These are phyloP conservation scores for Apiospora pterosperma DNA, from an alignment of 2,329 filamentous ascomycete genomes.

Conservation along the genomic window DNA sequence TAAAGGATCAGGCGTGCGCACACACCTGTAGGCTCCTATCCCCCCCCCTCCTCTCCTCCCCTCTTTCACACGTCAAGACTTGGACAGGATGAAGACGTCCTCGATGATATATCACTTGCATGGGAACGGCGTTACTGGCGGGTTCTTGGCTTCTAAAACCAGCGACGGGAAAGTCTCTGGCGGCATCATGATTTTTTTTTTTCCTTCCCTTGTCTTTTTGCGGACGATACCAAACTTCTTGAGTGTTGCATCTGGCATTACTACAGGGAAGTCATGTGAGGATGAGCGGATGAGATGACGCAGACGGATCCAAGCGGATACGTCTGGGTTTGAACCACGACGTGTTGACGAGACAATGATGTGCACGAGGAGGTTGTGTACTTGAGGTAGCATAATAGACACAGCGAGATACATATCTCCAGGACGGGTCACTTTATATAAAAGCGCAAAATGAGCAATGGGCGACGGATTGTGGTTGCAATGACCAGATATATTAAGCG, in stretches of 20 bases:
- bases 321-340: background rate
- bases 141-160: background rate
- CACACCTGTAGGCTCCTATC: background rate
- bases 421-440: background rate
- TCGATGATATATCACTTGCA: background rate
- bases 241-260: slow-evolving; percentile 2
- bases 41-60: background rate
- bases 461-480: background rate
- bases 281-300: background rate
- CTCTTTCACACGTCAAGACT: background rate
- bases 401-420: background rate
- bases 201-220: background rate
- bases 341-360: background rate
- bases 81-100: background rate
- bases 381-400: slow-evolving; percentile 1
- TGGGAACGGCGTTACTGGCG: background rate
- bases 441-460: background rate
- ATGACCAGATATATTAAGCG: too few species aligned
- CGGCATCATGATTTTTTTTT: background rate
- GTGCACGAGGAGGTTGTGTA: background rate
- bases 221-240: slow-evolving; percentile 5
- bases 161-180: background rate
- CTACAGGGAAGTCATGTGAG: background rate
- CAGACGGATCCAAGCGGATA: background rate
- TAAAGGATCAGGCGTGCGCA: background rate